Percentiles rank a stretch among this genome's conserved stretches.
Conservation (phyloP, 2,329 filamentous ascomycete species). For the Coniochaeta prunicola region DNA sequence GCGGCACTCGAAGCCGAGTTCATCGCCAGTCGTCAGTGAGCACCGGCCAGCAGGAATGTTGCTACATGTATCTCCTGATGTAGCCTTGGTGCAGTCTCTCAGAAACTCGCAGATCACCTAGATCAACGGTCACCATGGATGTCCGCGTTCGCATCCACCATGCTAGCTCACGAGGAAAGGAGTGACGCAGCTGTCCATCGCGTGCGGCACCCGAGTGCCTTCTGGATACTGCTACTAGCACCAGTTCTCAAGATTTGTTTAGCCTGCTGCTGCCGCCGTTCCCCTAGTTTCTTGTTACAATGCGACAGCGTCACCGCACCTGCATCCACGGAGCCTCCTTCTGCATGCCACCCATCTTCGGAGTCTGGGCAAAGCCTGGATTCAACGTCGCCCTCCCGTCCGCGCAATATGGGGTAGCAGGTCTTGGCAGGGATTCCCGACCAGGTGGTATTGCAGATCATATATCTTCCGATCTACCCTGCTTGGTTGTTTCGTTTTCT, state of each 20-base stretch:
- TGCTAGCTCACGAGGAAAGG: background rate
- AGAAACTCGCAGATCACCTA: background rate
- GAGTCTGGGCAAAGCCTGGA: background rate
- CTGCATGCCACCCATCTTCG: background rate
- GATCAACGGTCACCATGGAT: background rate
- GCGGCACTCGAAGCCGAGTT: background rate
- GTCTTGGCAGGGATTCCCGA: slow-evolving; percentile 2
- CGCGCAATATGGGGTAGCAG: background rate
- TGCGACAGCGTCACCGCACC: background rate
- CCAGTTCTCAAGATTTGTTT: background rate
- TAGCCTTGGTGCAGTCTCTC: background rate
- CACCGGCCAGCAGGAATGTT: background rate
- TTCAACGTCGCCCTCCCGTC: background rate
- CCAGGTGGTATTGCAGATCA: slow-evolving; percentile 3
- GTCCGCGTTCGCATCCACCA: background rate
- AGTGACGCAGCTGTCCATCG: background rate
- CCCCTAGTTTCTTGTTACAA: background rate
- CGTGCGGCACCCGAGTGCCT: background rate
- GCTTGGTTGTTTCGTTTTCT: background rate
- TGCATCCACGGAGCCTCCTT: background rate
- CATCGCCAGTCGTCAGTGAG: background rate
- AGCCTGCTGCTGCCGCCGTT: background rate
- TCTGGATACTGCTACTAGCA: background rate
- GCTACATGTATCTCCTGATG: background rate
- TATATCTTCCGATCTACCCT: slow-evolving; percentile 2